Base-by-base conservation (phyloP, 2,329 filamentous ascomycete genomes). In the Aspergillus felis region DNA sequence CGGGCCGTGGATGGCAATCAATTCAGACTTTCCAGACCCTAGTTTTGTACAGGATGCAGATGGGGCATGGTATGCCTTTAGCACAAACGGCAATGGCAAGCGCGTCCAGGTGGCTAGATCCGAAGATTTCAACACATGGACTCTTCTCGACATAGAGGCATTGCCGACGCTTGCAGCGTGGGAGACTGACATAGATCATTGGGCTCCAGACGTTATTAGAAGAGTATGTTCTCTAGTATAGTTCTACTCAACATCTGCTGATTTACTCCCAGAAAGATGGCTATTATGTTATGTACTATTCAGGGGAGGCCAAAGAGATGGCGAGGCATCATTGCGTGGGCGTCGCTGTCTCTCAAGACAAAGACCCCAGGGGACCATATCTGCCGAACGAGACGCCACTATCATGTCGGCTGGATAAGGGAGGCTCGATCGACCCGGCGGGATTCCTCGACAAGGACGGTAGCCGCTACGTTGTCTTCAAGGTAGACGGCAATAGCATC, bases 351-450 rank as follows among this genome's bases (percentile, higher is more conserved):
- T 78, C 84, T 0, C 62, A 74, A 27, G 68, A 66, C 14, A 71
- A 79, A 38, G 64, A 74, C 20, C 66, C 70, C 6, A 55, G 61
- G 1, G 85, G 85, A 0, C 85, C 85, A 0, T 88, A 84, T 64
- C 68, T 65, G 14, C 77, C 84, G 6, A 70, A 75, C 7, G 64
- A 72, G 2, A 64, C 71, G 8, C 81, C 84, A 0, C 74, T 86
- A 35, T 79, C 79, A 20, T 88, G 86, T 62, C 79, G 80, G 0
- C 65, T 79, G 1, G 73, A 75, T 53, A 66, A 76, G 53, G 85
- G 86, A 22, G 86, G 86, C 35, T 81, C 84, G 20, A 88, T 89
- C 64, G 87, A 89, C 64, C 76, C 86, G 0, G 76, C 82, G 0
- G 84, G 82, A 3, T 88, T 87, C 70, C 64, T 73, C 10, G 86